Evolutionary conservation across 2,329 filamentous ascomycete genomes (phyloP).

Genomic region (Anisogramma anomala): DNA sequence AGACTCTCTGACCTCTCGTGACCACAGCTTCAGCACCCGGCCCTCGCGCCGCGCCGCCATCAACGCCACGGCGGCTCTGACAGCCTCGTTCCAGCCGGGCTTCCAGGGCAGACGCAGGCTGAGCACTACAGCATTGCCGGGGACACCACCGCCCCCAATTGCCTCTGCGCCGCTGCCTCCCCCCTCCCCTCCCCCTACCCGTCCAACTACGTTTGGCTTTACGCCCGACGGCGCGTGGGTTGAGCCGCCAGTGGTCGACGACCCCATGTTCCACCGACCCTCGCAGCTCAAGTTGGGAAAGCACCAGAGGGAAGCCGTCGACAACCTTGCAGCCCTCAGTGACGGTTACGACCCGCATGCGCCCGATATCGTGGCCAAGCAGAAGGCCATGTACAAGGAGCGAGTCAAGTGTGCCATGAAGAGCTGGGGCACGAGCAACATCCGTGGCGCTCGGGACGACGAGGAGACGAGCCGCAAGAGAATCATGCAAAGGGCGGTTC

Average conservation of each 20-base stretch:
- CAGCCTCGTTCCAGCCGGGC: too few species aligned
- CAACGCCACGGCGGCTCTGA: too few species aligned
- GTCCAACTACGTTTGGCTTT: neutral
- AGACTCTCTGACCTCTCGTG: too few species aligned
- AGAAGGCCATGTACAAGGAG: neutral
- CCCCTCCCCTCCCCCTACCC: too few species aligned
- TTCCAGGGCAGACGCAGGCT: too few species aligned
- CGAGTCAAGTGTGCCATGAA: neutral
- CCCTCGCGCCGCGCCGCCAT: too few species aligned
- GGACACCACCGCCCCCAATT: too few species aligned
- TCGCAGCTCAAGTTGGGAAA: neutral
- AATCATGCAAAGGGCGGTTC: neutral
- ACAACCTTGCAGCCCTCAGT: neutral
- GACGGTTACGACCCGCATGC: neutral
- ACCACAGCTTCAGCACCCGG: too few species aligned
- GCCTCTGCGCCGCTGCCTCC: too few species aligned
- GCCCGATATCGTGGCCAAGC: neutral
- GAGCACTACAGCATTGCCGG: too few species aligned
- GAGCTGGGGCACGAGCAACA: neutral
- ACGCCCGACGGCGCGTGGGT: neutral
- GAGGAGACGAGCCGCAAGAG: neutral
- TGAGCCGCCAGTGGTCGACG: neutral
- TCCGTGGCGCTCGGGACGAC: neutral
- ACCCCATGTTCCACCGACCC: neutral
- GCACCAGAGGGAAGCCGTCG: neutral